Evolutionary conservation across 2,329 filamentous ascomycete genomes (phyloP), one percentile per base, ranked within the genome.

Genomic region (Rhynchosporium agropyri): DNA sequence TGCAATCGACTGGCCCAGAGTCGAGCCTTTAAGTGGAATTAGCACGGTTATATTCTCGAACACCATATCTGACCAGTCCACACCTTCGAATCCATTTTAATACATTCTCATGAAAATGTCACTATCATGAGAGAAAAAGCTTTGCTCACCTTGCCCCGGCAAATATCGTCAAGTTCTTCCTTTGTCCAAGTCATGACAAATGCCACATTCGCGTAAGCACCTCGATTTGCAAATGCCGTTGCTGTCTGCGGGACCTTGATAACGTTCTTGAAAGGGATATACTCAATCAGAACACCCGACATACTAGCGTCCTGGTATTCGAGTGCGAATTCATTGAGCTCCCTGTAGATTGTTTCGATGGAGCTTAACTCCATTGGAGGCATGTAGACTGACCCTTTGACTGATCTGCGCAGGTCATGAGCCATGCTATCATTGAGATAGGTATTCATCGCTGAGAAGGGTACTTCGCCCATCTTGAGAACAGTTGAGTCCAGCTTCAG

Each of bases 391-490:
- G 72, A 73, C 15, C 75, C 76, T 59, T 74, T 74, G 62, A 77
- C 76, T 13, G 70, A 71, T 63, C 76, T 76, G 40, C 77, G 70
- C 6, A 75, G 76, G 0, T 77, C 78, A 54, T 72, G 74, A 15
- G 64, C 66, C 1, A 68, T 64, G 1, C 62, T 60, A 5, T 67
- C 61, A 53, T 76, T 76, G 3, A 77, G 64, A 6, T 76, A 45
- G 1, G 62, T 60, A 56, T 78, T 78, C 6, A 77, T 64, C 7
- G 70, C 66, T 20, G 64, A 62, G 61, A 77, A 78, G 0, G 76
- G 73, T 28, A 76, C 71, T 61, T 67, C 66, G 4, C 58, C 36
- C 20, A 59, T 68, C 49, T 70, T 71, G 38, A 74, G 64, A 1
- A 71, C 62, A 2, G 75, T 31, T 8, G 76, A 71, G 0, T 61